phyloP scores from a whole-genome alignment of 495 filamentous ascomycete genomes.

The Penicillium taxi region DNA sequence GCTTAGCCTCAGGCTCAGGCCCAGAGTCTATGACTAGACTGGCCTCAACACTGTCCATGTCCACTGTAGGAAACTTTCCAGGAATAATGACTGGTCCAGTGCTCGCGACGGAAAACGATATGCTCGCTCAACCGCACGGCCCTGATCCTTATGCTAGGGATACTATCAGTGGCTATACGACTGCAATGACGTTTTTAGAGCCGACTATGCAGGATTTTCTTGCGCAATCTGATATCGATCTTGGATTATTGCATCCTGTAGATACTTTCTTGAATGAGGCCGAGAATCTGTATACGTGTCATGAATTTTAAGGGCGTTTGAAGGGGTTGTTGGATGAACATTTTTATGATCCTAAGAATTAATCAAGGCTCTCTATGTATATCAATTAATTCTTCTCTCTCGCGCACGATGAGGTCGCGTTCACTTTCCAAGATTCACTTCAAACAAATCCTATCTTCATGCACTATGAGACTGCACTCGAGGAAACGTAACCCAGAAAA shows the following conservation, averaged over 20 bases:
- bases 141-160: slow-evolving; percentile 11
- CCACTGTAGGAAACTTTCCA: no score
- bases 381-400: no score
- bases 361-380: no score
- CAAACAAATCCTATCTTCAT: no score
- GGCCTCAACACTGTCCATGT: no score
- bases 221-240: slow-evolving; percentile 37
- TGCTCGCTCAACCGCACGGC: neutral
- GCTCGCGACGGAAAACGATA: slow-evolving; percentile 3
- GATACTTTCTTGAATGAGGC: slow-evolving; percentile 35
- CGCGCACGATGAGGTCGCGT: no score
- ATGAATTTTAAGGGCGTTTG: slow-evolving; percentile 30
- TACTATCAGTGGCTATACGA: slow-evolving; percentile 27
- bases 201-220: slow-evolving; percentile 42
- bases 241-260: slow-evolving; percentile 34
- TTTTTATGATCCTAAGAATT: no score
- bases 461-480: no score
- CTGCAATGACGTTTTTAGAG: slow-evolving; percentile 39
- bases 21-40: no score
- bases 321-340: no score
- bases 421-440: no score
- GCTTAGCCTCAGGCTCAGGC: neutral
- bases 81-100: neutral
- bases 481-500: no score
- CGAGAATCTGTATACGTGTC: slow-evolving; percentile 32